phyloP scores from a whole-genome alignment of 352 stramenopile species.

The Pythium brassicae region DNA sequence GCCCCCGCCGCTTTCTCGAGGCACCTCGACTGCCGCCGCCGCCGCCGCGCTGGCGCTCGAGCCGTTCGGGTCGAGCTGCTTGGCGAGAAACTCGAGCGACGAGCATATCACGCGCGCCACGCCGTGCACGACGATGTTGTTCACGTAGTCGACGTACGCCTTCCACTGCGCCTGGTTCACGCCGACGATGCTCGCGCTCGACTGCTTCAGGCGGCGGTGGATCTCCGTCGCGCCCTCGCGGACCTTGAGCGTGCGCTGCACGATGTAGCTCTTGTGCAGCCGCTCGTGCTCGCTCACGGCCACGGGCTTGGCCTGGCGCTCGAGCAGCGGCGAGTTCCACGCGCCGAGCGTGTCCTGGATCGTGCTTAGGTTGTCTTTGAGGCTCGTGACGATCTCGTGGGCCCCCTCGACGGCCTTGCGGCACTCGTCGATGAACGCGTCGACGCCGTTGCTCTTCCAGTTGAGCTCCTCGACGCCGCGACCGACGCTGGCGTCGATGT shows the following conservation, averaged over 20 bases:
- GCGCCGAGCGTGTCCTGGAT: conserved; percentile 92
- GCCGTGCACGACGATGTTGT: conserved; percentile 95
- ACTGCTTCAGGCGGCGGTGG: conserved; percentile 94
- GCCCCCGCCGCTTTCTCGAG: conserved; percentile 11
- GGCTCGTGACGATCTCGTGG: conserved; percentile 93
- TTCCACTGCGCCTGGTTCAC: conserved; percentile 96
- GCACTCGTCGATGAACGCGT: conserved; percentile 93
- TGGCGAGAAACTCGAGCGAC: conserved; percentile 89
- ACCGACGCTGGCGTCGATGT: conserved; percentile 94
- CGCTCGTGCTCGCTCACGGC: conserved; percentile 96
- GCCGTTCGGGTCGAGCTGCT: conserved; percentile 91
- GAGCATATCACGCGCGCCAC: conserved; percentile 86
- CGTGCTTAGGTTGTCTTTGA: conserved; percentile 96
- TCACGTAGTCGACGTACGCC: conserved; percentile 97
- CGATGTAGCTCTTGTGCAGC: conserved; percentile 91
- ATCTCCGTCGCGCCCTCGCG: conserved; percentile 95
- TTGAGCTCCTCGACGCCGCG: conserved; percentile 93
- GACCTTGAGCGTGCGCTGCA: conserved; percentile 93
- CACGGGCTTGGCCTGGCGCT: conserved; percentile 95
- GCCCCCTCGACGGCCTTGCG: conserved; percentile 80
- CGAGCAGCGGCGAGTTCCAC: conserved; percentile 93
- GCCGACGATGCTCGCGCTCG: conserved; percentile 91
- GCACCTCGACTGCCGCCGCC: conserved; percentile 22
- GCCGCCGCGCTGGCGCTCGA: conserved; percentile 27
- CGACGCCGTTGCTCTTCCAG: conserved; percentile 93